A percentile compares a stretch with the other conserved stretches of the same genome.
Evolutionary conservation across 2,329 filamentous ascomycete species (phyloP).

Genomic region (Chaetomium sp.): DNA sequence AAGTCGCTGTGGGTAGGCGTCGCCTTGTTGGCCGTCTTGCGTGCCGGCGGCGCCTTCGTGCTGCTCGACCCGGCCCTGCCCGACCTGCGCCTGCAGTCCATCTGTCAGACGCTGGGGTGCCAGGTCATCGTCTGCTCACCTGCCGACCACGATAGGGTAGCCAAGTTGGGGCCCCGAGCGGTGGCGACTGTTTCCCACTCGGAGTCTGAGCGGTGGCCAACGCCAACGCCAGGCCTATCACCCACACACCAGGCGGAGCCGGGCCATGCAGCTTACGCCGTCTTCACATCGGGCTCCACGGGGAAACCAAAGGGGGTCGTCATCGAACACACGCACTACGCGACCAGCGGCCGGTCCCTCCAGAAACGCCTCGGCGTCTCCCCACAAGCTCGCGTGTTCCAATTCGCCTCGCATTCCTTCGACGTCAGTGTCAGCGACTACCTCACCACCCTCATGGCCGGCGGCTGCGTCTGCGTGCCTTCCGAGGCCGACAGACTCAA

Average conservation of each 20-base stretch:
- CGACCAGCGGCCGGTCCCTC: background rate
- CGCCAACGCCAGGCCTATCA: background rate
- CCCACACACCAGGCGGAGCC: background rate
- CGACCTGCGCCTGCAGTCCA: background rate
- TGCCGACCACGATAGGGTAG: background rate
- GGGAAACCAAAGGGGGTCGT: background rate
- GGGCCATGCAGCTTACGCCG: background rate
- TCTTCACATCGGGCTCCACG: background rate
- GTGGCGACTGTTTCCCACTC: background rate
- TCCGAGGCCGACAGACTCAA: conserved; percentile 3
- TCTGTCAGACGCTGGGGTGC: background rate
- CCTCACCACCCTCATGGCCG: conserved; percentile 5
- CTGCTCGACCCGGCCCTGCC: background rate
- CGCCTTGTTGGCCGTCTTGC: background rate
- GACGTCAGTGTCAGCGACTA: conserved; percentile 3
- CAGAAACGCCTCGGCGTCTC: background rate
- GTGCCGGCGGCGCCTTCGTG: background rate
- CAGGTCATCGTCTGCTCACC: background rate
- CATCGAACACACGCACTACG: background rate
- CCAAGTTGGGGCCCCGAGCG: background rate
- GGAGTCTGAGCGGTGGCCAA: background rate
- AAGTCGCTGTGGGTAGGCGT: background rate
- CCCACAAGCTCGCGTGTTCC: background rate
- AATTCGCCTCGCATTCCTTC: conserved; percentile 1
- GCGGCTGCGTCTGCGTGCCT: conserved; percentile 5